Evolutionary conservation across 371 early-diverging fungal genomes (phyloP).

Genomic region (Massospora cicadina): DNA sequence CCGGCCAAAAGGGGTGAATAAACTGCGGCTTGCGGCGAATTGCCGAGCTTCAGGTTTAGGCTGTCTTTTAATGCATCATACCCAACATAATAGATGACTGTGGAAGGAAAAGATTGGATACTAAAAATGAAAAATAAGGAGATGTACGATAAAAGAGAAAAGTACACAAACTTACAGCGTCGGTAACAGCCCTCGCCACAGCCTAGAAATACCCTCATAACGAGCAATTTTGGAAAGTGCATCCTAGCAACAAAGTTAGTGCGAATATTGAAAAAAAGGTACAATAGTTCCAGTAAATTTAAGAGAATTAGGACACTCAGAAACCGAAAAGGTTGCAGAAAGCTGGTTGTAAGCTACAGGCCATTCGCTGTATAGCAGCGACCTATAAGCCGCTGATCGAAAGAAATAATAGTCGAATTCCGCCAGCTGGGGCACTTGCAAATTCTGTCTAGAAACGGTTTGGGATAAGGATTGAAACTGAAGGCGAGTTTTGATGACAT

Average conservation of each 20-base stretch:
- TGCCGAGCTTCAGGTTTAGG: constrained; percentile 16
- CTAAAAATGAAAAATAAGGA: constrained; percentile 13
- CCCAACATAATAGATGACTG: constrained; percentile 84
- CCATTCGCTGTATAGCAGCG: constrained; percentile 16
- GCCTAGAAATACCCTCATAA: constrained; percentile 50
- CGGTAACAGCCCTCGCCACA: constrained; percentile 82
- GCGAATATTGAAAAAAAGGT: neutral
- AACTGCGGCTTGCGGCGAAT: neutral
- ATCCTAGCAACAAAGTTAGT: constrained; percentile 24
- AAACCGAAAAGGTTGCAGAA: constrained; percentile 1
- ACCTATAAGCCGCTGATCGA: constrained; percentile 16
- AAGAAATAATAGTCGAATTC: constrained; percentile 13
- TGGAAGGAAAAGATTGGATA: constrained; percentile 76
- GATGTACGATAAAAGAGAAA: neutral
- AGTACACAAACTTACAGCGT: constrained; percentile 34
- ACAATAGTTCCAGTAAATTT: constrained; percentile 10
- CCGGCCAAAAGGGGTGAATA: constrained; percentile 69
- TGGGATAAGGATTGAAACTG: constrained; percentile 41
- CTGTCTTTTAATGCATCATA: constrained; percentile 66
- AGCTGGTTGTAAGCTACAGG: constrained; percentile 18
- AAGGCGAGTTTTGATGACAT: constrained; percentile 81
- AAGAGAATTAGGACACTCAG: neutral
- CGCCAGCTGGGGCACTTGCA: neutral
- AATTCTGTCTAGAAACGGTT: neutral
- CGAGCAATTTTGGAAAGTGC: constrained; percentile 59